Conservation (phyloP, 1,284 basidiomycete genomes). For the Pyrrhoderma lamaoense region DNA sequence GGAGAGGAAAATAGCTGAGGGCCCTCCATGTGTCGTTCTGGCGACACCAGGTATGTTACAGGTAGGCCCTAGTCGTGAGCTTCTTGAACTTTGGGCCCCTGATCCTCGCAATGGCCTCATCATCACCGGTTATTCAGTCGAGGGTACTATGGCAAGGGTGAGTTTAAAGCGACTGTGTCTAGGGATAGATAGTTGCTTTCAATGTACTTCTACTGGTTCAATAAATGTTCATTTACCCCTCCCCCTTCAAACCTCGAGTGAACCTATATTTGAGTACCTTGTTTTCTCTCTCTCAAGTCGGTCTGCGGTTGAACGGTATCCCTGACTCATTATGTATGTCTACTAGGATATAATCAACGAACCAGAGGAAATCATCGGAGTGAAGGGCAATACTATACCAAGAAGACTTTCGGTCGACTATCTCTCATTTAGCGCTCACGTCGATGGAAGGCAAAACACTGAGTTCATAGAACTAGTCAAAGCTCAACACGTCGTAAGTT, state of each 20-base stretch:
- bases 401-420: conserved; percentile 93
- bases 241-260: conserved; percentile 13
- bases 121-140: conserved; percentile 94
- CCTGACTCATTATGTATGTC: too few relatives aligned
- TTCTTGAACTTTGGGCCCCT: conserved; percentile 94
- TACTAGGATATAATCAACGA: conserved; percentile 85
- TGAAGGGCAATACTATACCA: conserved; percentile 82
- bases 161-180: conserved; percentile 39
- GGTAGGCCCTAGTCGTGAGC: conserved; percentile 84
- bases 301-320: background rate
- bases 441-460: conserved; percentile 95
- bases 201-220: conserved; percentile 32
- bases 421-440: conserved; percentile 97
- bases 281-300: background rate
- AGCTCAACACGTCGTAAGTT: conserved; percentile 87
- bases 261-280: conserved; percentile 7
- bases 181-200: conserved; percentile 28
- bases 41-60: conserved; percentile 96
- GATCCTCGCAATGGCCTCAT: conserved; percentile 94
- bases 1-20: conserved; percentile 81
- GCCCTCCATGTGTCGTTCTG: conserved; percentile 91
- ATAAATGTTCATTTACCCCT: conserved; percentile 32
- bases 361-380: conserved; percentile 80
- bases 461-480: conserved; percentile 95
- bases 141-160: conserved; percentile 95